Percentiles rank a stretch among this genome's conserved stretches.
Conservation (phyloP, 2,329 filamentous ascomycete genomes). For the Blumeriella jaapii region DNA sequence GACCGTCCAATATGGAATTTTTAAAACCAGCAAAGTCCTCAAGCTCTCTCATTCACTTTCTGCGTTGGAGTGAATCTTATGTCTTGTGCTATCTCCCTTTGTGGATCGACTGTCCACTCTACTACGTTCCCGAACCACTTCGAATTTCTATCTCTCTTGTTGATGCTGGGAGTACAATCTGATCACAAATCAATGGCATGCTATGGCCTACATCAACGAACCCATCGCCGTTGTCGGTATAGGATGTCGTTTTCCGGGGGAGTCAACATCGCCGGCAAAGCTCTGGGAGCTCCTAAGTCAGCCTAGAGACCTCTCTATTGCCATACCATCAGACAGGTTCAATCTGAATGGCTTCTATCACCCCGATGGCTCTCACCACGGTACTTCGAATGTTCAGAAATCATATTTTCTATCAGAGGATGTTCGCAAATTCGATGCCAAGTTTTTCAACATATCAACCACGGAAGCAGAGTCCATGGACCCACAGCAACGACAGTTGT, state of each 20-base stretch:
- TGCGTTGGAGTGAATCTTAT: too few species aligned
- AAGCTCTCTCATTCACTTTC: too few species aligned
- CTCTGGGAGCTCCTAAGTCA: constrained; percentile 28
- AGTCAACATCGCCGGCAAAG: constrained; percentile 16
- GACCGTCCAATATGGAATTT: too few species aligned
- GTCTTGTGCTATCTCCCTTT: too few species aligned
- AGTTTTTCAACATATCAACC: constrained; percentile 9
- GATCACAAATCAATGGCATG: too few species aligned
- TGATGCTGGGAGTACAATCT: too few species aligned
- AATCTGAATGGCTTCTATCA: constrained; percentile 42
- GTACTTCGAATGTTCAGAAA: constrained; percentile 8
- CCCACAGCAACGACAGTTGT: constrained; percentile 23
- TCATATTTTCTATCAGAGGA: constrained; percentile 10
- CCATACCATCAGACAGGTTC: constrained; percentile 27
- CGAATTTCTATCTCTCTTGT: too few species aligned
- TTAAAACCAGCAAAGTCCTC: too few species aligned
- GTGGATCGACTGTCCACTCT: too few species aligned
- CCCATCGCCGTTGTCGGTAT: constrained; percentile 10
- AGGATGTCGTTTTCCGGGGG: constrained; percentile 8
- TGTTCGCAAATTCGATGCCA: constrained; percentile 6
- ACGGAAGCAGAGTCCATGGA: constrained; percentile 24
- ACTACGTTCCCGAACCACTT: too few species aligned
- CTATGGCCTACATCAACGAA: too few species aligned
- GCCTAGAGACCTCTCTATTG: constrained; percentile 19
- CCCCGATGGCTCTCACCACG: constrained; percentile 28